Conservation (phyloP, 2,329 filamentous ascomycete genomes). For the Aspergillus udagawae region DNA sequence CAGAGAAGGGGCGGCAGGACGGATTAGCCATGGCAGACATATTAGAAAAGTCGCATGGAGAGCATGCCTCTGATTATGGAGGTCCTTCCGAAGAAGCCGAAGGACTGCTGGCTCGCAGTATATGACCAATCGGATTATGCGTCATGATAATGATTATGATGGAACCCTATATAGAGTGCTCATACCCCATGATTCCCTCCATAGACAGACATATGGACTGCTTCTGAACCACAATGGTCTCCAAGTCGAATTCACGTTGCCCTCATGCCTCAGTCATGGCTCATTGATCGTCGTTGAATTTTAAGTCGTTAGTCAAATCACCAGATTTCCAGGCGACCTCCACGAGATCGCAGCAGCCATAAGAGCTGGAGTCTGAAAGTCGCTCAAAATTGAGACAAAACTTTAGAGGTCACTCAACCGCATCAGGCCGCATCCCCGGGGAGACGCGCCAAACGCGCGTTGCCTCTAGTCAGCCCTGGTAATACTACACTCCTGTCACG, state of each 20-base stretch:
- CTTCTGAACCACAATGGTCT: background rate
- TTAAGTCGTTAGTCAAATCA: background rate
- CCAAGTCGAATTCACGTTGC: background rate
- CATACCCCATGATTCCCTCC: background rate
- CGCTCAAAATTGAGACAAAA: background rate
- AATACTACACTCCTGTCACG: background rate
- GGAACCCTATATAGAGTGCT: background rate
- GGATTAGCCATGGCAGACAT: slow-evolving; percentile 30
- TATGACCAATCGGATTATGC: slow-evolving; percentile 1
- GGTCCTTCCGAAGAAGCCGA: slow-evolving; percentile 26
- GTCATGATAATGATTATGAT: slow-evolving; percentile 4
- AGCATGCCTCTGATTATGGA: slow-evolving; percentile 2
- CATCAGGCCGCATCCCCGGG: background rate
- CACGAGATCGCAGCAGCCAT: background rate
- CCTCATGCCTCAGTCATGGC: background rate
- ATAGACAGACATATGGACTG: background rate
- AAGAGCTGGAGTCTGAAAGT: background rate
- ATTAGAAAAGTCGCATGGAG: slow-evolving; percentile 15
- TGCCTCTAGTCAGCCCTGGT: background rate
- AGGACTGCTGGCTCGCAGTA: slow-evolving; percentile 19
- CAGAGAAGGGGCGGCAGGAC: slow-evolving; percentile 33
- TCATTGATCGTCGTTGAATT: background rate
- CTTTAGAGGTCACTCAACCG: background rate
- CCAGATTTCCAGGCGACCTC: background rate
- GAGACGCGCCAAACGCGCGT: background rate